These are phyloP conservation scores for Porcisia deanei DNA, from an alignment of 208 protist genomes.

Conservation along the genomic window DNA sequence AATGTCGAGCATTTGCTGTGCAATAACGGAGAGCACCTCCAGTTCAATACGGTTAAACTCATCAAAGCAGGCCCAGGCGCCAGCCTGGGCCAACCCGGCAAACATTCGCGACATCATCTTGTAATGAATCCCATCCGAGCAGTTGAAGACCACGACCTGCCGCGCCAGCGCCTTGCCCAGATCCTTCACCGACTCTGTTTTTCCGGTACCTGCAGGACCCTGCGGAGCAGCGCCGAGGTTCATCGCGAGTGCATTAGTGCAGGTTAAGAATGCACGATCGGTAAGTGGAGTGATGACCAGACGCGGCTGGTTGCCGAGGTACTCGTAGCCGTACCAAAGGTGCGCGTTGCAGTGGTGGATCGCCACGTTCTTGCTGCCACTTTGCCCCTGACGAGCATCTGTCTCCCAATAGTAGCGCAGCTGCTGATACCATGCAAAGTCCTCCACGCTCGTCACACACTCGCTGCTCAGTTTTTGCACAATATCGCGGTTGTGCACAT, in stretches of 20 bases:
- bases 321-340: slow-evolving; percentile 96
- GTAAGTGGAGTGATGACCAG: slow-evolving; percentile 98
- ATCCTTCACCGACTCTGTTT: slow-evolving; percentile 97
- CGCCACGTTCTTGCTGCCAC: slow-evolving; percentile 77
- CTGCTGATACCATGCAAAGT: slow-evolving; percentile 95
- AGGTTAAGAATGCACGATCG: slow-evolving; percentile 94
- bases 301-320: slow-evolving; percentile 94
- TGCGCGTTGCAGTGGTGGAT: slow-evolving; percentile 91
- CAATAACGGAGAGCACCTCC: slow-evolving; percentile 97
- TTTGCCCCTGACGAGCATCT: slow-evolving; percentile 30
- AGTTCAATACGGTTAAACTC: slow-evolving; percentile 98
- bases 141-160: slow-evolving; percentile 97
- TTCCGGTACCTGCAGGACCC: slow-evolving; percentile 97
- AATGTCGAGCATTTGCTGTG: slow-evolving; percentile 96
- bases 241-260: slow-evolving; percentile 94
- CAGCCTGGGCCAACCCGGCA: slow-evolving; percentile 94
- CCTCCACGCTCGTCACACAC: slow-evolving; percentile 52
- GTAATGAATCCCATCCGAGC: slow-evolving; percentile 97
- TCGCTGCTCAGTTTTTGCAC: slow-evolving; percentile 73
- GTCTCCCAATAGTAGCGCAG: slow-evolving; percentile 96
- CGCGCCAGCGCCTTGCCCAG: slow-evolving; percentile 91
- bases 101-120: slow-evolving; percentile 97
- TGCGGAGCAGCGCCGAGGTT: slow-evolving; percentile 94
- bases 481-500: slow-evolving; percentile 97
- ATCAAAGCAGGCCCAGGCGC: slow-evolving; percentile 97